These are phyloP conservation scores for Tuber melanosporum DNA, from an alignment of 495 filamentous ascomycete species.

Conservation along the genomic window DNA sequence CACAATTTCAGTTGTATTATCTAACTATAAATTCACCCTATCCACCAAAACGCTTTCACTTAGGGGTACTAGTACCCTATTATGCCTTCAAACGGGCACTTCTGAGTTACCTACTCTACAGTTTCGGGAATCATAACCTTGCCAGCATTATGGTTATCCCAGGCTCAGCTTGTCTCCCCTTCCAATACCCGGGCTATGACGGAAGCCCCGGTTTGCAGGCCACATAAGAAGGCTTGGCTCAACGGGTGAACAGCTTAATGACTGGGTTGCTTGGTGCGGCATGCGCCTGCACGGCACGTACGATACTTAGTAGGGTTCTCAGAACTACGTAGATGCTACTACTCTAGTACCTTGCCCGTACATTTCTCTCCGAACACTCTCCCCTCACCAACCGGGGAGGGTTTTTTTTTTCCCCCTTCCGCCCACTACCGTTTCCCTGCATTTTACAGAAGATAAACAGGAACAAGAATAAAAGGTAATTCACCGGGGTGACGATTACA, in stretches of 20 bases:
- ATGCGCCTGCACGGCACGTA: neutral
- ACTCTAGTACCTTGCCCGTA: neutral
- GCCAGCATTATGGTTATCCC: neutral
- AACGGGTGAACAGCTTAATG: neutral
- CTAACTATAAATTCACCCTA: neutral
- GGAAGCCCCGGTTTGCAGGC: neutral
- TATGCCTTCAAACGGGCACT: neutral
- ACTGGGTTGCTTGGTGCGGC: neutral
- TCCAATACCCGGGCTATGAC: neutral
- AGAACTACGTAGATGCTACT: neutral
- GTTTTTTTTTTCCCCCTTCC: neutral
- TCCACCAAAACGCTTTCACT: neutral
- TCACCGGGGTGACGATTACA: neutral
- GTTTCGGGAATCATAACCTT: neutral
- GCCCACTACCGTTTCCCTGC: neutral
- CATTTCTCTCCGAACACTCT: neutral
- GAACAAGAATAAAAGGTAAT: neutral
- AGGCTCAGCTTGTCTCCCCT: neutral
- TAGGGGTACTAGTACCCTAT: neutral
- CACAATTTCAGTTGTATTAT: neutral
- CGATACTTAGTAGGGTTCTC: neutral
- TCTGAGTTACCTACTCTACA: neutral
- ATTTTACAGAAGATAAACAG: neutral
- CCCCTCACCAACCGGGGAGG: neutral
- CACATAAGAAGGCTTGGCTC: neutral